Percentiles rank a stretch among this genome's conserved stretches.
Evolutionary conservation across 768 basidiomycete species (phyloP).

Genomic region (Fomitopsis serialis): DNA sequence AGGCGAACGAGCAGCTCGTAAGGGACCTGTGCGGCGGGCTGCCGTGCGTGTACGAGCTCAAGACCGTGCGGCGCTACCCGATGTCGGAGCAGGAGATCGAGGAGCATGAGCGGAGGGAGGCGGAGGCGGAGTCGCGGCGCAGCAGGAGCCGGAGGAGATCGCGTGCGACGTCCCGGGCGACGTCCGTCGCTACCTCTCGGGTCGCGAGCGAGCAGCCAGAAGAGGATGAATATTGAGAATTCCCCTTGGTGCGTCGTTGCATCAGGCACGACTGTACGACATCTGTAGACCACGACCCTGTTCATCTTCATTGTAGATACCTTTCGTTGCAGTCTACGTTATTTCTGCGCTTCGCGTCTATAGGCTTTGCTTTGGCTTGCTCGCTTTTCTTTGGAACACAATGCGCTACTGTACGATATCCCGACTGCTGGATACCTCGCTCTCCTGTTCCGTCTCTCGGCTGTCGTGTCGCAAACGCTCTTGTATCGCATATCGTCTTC

Average conservation of each 20-base stretch:
- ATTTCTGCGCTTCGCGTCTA: not conserved
- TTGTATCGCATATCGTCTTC: not conserved
- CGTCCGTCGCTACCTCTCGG: slow-evolving; percentile 3
- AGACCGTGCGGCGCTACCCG: slow-evolving; percentile 41
- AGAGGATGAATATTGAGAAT: not conserved
- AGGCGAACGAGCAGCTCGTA: slow-evolving; percentile 37
- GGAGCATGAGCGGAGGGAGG: slow-evolving; percentile 37
- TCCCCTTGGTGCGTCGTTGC: too few species aligned
- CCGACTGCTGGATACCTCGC: not conserved
- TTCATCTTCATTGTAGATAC: not conserved
- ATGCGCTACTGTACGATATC: not conserved
- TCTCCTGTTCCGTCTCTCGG: not conserved
- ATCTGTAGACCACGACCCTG: not conserved
- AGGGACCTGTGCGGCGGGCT: slow-evolving; percentile 38
- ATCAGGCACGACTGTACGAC: too few species aligned
- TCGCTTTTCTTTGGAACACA: not conserved
- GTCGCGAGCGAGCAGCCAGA: not conserved
- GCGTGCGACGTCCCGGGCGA: slow-evolving; percentile 15
- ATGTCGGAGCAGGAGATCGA: slow-evolving; percentile 45
- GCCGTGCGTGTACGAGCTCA: slow-evolving; percentile 57
- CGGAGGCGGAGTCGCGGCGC: slow-evolving; percentile 14
- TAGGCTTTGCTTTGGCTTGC: not conserved
- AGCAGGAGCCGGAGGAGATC: slow-evolving; percentile 12
- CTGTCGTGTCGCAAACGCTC: not conserved
- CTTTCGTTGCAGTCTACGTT: not conserved